These are phyloP conservation scores for Debaryomyces robertsiae DNA, from an alignment of 1,139 yeast species.

Conservation along the genomic window DNA sequence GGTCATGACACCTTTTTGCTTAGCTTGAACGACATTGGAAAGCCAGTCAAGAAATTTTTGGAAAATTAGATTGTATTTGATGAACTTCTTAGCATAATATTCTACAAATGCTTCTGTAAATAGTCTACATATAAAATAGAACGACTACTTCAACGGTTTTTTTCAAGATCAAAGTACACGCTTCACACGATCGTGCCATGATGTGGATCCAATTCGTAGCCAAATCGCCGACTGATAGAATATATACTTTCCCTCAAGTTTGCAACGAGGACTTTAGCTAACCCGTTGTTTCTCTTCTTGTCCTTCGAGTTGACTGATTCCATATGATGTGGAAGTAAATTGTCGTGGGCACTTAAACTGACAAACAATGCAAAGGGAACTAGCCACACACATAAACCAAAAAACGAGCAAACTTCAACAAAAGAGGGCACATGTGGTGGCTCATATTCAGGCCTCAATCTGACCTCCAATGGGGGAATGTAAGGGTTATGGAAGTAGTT, in stretches of 20 bases:
- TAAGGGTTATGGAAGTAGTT: constrained; percentile 73
- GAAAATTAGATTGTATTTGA: not conserved
- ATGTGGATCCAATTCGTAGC: constrained; percentile 64
- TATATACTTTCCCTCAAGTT: constrained; percentile 53
- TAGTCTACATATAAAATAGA: constrained; percentile 3
- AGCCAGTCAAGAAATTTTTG: constrained; percentile 64
- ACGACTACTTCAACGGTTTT: not conserved
- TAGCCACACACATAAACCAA: constrained; percentile 92
- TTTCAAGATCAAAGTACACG: constrained; percentile 3
- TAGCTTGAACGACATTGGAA: constrained; percentile 78
- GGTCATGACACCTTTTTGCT: constrained; percentile 91
- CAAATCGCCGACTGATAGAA: constrained; percentile 52
- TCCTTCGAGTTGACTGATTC: constrained; percentile 33
- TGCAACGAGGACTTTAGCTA: constrained; percentile 64
- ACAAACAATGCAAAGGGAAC: constrained; percentile 92
- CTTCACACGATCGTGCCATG: constrained; percentile 50
- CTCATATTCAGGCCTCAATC: constrained; percentile 57
- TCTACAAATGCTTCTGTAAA: not conserved
- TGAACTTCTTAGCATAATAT: not conserved
- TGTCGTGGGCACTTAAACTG: constrained; percentile 89
- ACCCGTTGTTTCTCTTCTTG: constrained; percentile 38
- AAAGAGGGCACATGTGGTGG: constrained; percentile 80
- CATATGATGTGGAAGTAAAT: constrained; percentile 68
- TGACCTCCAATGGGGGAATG: constrained; percentile 57
- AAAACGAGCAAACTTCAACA: constrained; percentile 88